Conservation (phyloP, 2,329 filamentous ascomycete species). For the Aspergillus sp. region DNA sequence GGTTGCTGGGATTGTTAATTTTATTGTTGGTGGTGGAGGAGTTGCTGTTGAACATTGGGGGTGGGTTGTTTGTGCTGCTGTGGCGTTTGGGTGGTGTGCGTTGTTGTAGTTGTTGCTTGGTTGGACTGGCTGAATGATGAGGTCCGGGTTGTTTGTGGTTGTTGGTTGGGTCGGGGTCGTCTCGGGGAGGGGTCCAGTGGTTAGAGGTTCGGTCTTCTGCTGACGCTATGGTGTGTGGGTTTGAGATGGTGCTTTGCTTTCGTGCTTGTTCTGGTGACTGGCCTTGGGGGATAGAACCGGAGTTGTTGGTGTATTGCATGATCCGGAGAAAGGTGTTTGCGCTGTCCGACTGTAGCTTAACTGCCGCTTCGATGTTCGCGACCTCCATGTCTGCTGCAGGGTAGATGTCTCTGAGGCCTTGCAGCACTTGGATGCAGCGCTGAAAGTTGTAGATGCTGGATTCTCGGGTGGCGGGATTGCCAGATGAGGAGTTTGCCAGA, state of each 20-base stretch:
- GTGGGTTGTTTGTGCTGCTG: not conserved
- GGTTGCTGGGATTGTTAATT: not conserved
- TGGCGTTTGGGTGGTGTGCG: not conserved
- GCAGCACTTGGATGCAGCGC: slow-evolving; percentile 82
- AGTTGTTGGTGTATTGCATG: slow-evolving; percentile 32
- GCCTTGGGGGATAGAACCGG: slow-evolving; percentile 7
- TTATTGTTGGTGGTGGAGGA: slow-evolving; percentile 1
- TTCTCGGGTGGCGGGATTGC: slow-evolving; percentile 67
- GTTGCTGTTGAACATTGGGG: not conserved
- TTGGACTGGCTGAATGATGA: not conserved
- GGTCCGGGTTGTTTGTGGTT: not conserved
- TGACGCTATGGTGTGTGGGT: slow-evolving; percentile 11
- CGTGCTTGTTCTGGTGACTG: slow-evolving; percentile 3
- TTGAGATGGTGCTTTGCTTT: slow-evolving; percentile 22
- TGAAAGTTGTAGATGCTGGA: slow-evolving; percentile 74
- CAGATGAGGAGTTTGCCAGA: slow-evolving; percentile 80
- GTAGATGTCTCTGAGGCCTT: slow-evolving; percentile 79
- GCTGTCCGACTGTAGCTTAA: slow-evolving; percentile 32
- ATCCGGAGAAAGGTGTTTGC: slow-evolving; percentile 34
- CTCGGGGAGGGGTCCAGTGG: slow-evolving; percentile 15
- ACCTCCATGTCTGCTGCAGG: slow-evolving; percentile 76
- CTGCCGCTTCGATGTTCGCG: slow-evolving; percentile 37
- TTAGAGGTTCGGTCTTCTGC: slow-evolving; percentile 6
- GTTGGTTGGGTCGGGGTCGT: slow-evolving; percentile 4
- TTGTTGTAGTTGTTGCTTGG: not conserved